phyloP scores from a whole-genome alignment of 305 asterid species.

The Fraxinus floribunda region DNA sequence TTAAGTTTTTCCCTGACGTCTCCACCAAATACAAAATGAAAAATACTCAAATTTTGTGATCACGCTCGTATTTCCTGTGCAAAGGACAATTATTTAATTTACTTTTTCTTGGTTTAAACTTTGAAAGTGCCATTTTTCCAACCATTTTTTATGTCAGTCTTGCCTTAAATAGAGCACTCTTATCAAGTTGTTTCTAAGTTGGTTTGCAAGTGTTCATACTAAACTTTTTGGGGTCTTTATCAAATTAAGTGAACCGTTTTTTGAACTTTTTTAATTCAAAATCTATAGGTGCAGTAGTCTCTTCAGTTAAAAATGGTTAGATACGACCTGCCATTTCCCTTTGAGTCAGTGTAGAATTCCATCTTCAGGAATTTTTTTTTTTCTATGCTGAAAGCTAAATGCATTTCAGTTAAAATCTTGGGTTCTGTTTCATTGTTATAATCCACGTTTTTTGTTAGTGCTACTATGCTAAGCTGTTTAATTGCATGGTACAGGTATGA shows the following conservation, averaged over 20 bases:
- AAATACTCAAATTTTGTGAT: not conserved
- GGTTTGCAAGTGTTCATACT: not conserved
- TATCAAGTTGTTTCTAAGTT: not conserved
- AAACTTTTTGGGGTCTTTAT: not conserved
- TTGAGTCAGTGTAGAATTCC: not conserved
- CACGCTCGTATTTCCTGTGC: not conserved
- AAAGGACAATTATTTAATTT: not conserved
- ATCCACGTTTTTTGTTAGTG: not conserved
- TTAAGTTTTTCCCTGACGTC: not conserved
- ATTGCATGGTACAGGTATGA: constrained; percentile 61
- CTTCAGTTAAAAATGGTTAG: not conserved
- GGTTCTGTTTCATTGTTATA: not conserved
- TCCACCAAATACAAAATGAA: not conserved
- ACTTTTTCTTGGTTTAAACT: not conserved
- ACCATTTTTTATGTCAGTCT: not conserved
- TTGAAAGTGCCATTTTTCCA: not conserved
- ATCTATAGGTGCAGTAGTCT: not conserved
- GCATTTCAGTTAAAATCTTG: not conserved
- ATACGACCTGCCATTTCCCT: not conserved
- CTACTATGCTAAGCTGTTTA: constrained; percentile 16
- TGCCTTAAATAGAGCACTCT: not conserved
- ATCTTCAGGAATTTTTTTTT: not conserved
- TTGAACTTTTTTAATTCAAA: not conserved
- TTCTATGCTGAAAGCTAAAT: constrained; percentile 5
- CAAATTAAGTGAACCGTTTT: not conserved